Evolutionary conservation across 2,329 filamentous ascomycete genomes (phyloP).

Genomic region (Neopestalotiopsis clavispora): DNA sequence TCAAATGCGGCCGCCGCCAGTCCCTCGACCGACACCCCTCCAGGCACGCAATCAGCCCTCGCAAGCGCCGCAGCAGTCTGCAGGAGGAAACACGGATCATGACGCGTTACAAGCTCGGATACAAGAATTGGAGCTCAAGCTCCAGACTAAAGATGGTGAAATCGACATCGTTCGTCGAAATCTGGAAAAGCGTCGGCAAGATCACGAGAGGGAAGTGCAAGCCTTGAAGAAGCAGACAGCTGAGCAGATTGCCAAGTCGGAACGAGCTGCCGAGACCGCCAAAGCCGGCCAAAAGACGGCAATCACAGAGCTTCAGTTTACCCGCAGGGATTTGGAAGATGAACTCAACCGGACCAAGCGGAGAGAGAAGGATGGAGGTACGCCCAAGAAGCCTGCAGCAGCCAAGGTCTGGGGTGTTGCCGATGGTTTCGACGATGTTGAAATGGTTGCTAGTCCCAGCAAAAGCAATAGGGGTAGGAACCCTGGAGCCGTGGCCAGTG

Average conservation of each 20-base stretch:
- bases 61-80: conserved; percentile 32
- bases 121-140: conserved; percentile 57
- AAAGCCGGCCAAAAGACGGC: conserved; percentile 68
- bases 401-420: conserved; percentile 63
- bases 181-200: conserved; percentile 63
- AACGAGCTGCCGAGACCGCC: conserved; percentile 68
- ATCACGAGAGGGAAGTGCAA: conserved; percentile 66
- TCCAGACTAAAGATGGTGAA: conserved; percentile 71
- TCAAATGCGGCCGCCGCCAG: conserved; percentile 44
- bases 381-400: conserved; percentile 64
- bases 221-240: conserved; percentile 66
- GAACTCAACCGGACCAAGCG: conserved; percentile 52
- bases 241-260: conserved; percentile 67
- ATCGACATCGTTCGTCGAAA: conserved; percentile 77
- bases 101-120: conserved; percentile 58
- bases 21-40: conserved; percentile 34
- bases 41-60: conserved; percentile 41
- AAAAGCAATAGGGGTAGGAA: conserved; percentile 52
- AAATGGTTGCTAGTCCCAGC: conserved; percentile 58
- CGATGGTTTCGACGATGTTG: conserved; percentile 78
- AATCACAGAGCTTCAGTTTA: conserved; percentile 73
- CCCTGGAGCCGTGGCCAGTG: conserved; percentile 46
- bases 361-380: conserved; percentile 49
- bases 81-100: conserved; percentile 41
- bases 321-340: conserved; percentile 73